A percentile compares a stretch with the other conserved stretches of the same genome.
These are phyloP conservation scores for Gaeumannomyces sp. DNA, from an alignment of 2,329 filamentous ascomycete species.

Conservation along the genomic window DNA sequence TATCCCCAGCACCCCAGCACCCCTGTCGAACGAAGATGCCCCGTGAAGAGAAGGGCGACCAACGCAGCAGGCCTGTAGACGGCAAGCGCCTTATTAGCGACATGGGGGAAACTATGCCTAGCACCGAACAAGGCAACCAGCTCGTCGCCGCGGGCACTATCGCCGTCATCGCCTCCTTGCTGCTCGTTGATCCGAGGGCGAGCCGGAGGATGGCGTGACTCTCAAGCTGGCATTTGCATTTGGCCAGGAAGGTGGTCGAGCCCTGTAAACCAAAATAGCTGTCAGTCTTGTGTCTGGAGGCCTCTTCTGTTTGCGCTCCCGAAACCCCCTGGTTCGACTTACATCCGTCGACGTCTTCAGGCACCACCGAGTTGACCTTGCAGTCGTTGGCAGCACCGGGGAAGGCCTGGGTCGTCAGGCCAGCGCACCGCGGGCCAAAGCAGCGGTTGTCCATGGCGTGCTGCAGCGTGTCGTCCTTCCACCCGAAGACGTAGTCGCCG, in stretches of 20 bases:
- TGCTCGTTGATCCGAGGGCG: too few relatives aligned
- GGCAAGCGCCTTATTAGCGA: too few relatives aligned
- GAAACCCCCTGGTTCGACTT: not conserved
- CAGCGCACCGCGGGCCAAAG: slow-evolving; percentile 25
- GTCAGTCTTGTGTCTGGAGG: not conserved
- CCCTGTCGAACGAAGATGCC: not conserved
- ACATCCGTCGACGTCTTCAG: slow-evolving; percentile 27
- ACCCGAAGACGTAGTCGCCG: slow-evolving; percentile 34
- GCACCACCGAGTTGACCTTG: slow-evolving; percentile 21
- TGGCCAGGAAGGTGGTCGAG: not conserved
- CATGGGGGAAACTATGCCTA: too few relatives aligned
- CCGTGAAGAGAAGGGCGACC: too few relatives aligned
- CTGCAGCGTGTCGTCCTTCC: slow-evolving; percentile 31
- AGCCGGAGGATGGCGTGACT: too few relatives aligned
- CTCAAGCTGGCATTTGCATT: not conserved
- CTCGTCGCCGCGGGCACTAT: not conserved
- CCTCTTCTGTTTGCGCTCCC: too few relatives aligned
- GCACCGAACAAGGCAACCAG: not conserved
- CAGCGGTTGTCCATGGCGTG: slow-evolving; percentile 26
- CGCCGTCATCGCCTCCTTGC: not conserved
- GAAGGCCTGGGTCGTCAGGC: slow-evolving; percentile 25
- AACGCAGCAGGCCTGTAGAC: not conserved
- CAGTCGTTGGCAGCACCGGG: slow-evolving; percentile 26
- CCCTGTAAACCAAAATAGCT: not conserved
- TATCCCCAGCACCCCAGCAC: not conserved